Conservation (phyloP, 2,329 filamentous ascomycete genomes). For the Neophaeococcomyces mojaviensis region DNA sequence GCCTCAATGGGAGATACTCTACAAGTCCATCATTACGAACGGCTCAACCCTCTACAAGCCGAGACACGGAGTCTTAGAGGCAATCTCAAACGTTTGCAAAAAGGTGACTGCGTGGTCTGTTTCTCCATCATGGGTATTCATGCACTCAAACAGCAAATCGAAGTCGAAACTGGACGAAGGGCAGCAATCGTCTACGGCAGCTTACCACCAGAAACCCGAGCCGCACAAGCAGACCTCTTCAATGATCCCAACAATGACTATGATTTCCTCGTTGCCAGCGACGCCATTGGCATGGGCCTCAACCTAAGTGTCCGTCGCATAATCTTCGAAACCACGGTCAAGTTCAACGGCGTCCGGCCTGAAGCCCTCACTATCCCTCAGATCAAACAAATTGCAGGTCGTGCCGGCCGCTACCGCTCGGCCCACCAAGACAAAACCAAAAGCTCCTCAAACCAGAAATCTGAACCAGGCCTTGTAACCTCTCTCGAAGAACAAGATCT, state of each 20-base stretch:
- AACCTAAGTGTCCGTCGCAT: slow-evolving; percentile 83
- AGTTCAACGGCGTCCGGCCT: slow-evolving; percentile 57
- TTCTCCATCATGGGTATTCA: slow-evolving; percentile 82
- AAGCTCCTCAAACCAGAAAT: background rate
- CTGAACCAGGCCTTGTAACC: slow-evolving; percentile 60
- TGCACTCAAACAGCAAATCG: slow-evolving; percentile 67
- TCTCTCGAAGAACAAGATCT: slow-evolving; percentile 68
- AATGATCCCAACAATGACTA: slow-evolving; percentile 95
- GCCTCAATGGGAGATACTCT: slow-evolving; percentile 74
- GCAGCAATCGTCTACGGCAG: slow-evolving; percentile 92
- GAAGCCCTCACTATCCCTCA: slow-evolving; percentile 63
- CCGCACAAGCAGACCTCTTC: slow-evolving; percentile 84
- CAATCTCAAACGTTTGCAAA: slow-evolving; percentile 60
- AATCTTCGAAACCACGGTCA: slow-evolving; percentile 71
- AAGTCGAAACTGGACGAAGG: slow-evolving; percentile 64
- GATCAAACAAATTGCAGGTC: slow-evolving; percentile 88
- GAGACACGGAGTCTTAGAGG: slow-evolving; percentile 57
- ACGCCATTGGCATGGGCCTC: slow-evolving; percentile 94
- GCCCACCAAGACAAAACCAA: slow-evolving; percentile 48
- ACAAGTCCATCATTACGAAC: slow-evolving; percentile 72
- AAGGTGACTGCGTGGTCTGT: slow-evolving; percentile 83
- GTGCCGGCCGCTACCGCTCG: slow-evolving; percentile 78
- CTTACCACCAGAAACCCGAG: slow-evolving; percentile 83
- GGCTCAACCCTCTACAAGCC: slow-evolving; percentile 68
- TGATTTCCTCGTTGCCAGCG: slow-evolving; percentile 85